These are phyloP conservation scores for Sarocladiaceae sp. DNA, from an alignment of 2,329 filamentous ascomycete species.

Conservation along the genomic window DNA sequence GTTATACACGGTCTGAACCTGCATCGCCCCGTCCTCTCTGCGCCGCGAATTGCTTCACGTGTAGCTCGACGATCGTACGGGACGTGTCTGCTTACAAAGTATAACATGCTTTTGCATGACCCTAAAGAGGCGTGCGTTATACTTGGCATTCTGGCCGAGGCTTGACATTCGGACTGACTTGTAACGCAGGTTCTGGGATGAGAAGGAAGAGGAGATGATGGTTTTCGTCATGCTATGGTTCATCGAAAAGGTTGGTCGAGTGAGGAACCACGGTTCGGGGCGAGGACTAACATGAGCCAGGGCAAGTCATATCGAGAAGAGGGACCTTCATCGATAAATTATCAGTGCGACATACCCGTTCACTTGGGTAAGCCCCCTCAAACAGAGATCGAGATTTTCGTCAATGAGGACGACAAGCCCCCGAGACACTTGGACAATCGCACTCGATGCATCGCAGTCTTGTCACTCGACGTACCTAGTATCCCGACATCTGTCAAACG, in stretches of 20 bases:
- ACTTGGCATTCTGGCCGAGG: not conserved
- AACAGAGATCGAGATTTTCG: slow-evolving; percentile 32
- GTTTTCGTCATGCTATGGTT: slow-evolving; percentile 34
- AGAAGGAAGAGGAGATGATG: slow-evolving; percentile 29
- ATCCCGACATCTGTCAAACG: slow-evolving; percentile 25
- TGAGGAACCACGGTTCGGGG: not conserved
- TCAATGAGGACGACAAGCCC: slow-evolving; percentile 23
- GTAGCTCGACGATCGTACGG: slow-evolving; percentile 31
- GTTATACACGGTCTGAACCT: slow-evolving; percentile 33
- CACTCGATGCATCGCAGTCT: slow-evolving; percentile 25
- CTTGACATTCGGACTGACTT: too few relatives aligned
- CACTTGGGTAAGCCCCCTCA: slow-evolving; percentile 26
- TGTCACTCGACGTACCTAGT: slow-evolving; percentile 28
- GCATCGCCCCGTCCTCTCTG: slow-evolving; percentile 20
- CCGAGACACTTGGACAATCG: slow-evolving; percentile 23
- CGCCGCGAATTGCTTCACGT: slow-evolving; percentile 25
- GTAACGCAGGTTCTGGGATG: slow-evolving; percentile 29
- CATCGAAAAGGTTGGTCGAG: slow-evolving; percentile 26
- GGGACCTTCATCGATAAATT: slow-evolving; percentile 28
- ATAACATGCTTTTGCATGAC: slow-evolving; percentile 29
- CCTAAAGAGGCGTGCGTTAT: slow-evolving; percentile 27
- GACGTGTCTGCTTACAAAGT: slow-evolving; percentile 28
- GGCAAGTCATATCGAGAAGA: slow-evolving; percentile 31
- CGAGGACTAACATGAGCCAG: slow-evolving; percentile 14
- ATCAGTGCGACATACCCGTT: slow-evolving; percentile 32